Evolutionary conservation across 768 basidiomycete species (phyloP).

Genomic region (Boletus pseudopeckii): DNA sequence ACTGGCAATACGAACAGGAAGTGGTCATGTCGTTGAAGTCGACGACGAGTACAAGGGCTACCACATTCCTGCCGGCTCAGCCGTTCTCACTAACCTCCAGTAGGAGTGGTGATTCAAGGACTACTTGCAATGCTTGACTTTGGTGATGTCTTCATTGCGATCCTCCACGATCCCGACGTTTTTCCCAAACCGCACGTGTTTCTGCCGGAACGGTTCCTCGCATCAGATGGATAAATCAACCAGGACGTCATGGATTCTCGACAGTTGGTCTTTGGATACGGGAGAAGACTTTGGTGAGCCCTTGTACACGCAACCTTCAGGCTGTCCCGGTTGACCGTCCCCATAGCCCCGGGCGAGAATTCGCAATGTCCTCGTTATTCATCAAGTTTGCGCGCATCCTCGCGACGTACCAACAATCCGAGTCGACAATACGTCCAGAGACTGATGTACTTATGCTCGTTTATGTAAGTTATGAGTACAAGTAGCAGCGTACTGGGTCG

Average conservation of each 20-base stretch:
- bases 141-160: slow-evolving; percentile 22
- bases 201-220: slow-evolving; percentile 45
- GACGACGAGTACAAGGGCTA: slow-evolving; percentile 6
- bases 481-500: too few relatives aligned
- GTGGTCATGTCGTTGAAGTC: not conserved
- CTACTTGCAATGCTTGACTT: not conserved
- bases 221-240: slow-evolving; percentile 1
- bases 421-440: not conserved
- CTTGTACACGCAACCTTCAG: not conserved
- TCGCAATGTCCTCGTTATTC: slow-evolving; percentile 2
- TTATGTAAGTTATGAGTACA: too few relatives aligned
- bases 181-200: slow-evolving; percentile 58
- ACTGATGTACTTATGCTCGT: too few relatives aligned
- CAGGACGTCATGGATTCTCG: not conserved
- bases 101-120: not conserved
- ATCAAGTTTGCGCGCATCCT: slow-evolving; percentile 7
- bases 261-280: slow-evolving; percentile 2
- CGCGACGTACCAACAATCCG: not conserved
- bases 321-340: not conserved
- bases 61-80: not conserved
- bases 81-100: slow-evolving; percentile 3
- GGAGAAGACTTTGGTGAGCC: slow-evolving; percentile 2
- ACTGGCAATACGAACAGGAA: not conserved
- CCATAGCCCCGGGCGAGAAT: slow-evolving; percentile 1
- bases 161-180: slow-evolving; percentile 49